Conservation (phyloP, 2,329 filamentous ascomycete genomes). For the Sporothrix globosa region DNA sequence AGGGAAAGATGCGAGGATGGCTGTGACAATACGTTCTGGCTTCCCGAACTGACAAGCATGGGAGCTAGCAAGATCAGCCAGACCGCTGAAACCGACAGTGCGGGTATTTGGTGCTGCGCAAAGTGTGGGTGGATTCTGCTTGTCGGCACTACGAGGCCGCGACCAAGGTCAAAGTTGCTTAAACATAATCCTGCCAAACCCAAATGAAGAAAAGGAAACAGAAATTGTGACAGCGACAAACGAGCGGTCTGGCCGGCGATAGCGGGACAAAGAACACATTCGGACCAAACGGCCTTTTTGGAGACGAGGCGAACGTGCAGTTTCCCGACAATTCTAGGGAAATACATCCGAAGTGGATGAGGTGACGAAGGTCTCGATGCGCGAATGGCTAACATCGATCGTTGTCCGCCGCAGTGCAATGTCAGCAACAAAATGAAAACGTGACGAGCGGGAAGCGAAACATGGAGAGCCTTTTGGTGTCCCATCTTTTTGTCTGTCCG, state of each 20-base stretch:
- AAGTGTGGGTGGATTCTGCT: not conserved
- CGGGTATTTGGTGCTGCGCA: not conserved
- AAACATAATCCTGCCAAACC: not conserved
- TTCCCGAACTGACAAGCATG: not conserved
- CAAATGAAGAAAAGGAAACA: not conserved
- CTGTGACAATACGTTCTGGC: not conserved
- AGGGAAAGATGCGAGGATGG: not conserved
- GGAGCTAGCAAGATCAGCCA: not conserved
- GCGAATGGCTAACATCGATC: too few relatives aligned
- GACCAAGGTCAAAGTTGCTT: not conserved
- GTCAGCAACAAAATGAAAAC: not conserved
- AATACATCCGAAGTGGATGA: too few relatives aligned
- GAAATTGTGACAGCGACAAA: not conserved
- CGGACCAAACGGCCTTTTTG: too few relatives aligned
- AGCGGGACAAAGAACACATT: too few relatives aligned
- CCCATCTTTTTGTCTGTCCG: not conserved
- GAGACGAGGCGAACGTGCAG: too few relatives aligned
- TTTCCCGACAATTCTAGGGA: too few relatives aligned
- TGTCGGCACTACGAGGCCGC: not conserved
- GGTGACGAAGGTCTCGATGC: too few relatives aligned
- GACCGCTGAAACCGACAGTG: slow-evolving; percentile 21
- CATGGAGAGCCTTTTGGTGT: too few relatives aligned
- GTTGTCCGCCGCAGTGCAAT: too few relatives aligned
- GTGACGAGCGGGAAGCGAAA: not conserved
- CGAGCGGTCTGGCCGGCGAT: too few relatives aligned